phyloP scores from a whole-genome alignment of 768 basidiomycete species.

The Pholiota microspora region DNA sequence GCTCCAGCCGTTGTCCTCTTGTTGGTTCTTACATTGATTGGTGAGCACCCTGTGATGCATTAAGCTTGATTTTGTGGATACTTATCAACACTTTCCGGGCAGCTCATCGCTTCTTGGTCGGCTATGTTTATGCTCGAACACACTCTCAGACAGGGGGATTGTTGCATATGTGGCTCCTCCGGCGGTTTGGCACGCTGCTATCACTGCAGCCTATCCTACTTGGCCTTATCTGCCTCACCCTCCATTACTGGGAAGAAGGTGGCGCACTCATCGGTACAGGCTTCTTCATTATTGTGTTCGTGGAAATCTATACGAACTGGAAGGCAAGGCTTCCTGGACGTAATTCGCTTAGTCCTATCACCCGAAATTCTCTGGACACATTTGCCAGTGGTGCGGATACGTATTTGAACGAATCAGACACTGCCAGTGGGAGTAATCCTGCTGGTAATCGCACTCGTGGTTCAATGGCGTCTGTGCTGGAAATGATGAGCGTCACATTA shows the following conservation, averaged over 20 bases:
- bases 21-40: slow-evolving; percentile 63
- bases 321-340: slow-evolving; percentile 49
- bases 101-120: slow-evolving; percentile 82
- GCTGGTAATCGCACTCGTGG: slow-evolving; percentile 51
- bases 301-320: slow-evolving; percentile 56
- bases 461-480: slow-evolving; percentile 78
- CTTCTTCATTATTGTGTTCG: slow-evolving; percentile 49
- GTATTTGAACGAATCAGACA: slow-evolving; percentile 44
- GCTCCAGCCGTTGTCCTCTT: slow-evolving; percentile 67
- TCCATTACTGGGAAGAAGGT: slow-evolving; percentile 71
- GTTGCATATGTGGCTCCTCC: slow-evolving; percentile 72
- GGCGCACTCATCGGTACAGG: slow-evolving; percentile 59
- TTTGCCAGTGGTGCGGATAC: slow-evolving; percentile 48
- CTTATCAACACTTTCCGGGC: not conserved
- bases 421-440: slow-evolving; percentile 43
- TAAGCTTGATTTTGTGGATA: not conserved
- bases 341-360: slow-evolving; percentile 51
- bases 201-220: slow-evolving; percentile 73
- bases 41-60: slow-evolving; percentile 34
- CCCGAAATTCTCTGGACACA: slow-evolving; percentile 54
- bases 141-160: slow-evolving; percentile 75
- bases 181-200: slow-evolving; percentile 68
- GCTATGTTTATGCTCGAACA: slow-evolving; percentile 74
- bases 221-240: slow-evolving; percentile 68
- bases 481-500: slow-evolving; percentile 81